Evolutionary conservation across 495 filamentous ascomycete genomes (phyloP), one percentile per base, ranked within the genome.

Genomic region (Friedmanniomyces endolithicus): DNA sequence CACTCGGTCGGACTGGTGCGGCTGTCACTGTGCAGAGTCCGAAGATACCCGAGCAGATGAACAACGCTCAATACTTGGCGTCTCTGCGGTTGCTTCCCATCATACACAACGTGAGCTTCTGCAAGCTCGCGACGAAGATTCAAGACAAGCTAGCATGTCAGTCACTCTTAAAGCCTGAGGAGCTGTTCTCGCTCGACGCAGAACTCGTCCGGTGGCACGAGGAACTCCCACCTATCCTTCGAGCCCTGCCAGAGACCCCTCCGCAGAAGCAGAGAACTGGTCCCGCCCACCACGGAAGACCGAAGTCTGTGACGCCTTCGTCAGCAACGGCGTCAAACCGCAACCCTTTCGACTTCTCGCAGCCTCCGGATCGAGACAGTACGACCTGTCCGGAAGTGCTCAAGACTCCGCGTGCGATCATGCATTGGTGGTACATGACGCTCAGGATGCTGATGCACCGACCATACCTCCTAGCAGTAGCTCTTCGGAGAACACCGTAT

Each of bases 391-490:
- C 83, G 0, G 82, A 85, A 57, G 78, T 82, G 0, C 77, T 88
- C 24, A 77, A 78, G 55, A 82, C 82, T 52, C 79, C 82, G 0
- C 74, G 84, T 52, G 80, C 80, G 50, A 78, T 88, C 61, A 88
- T 88, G 83, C 83, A 86, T 64, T 90, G 86, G 86, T 76, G 85
- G 16, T 88, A 84, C 66, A 79, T 82, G 64, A 87, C 86, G 61
- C 77, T 86, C 51, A 82, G 86, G 52, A 86, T 88, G 70, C 77
- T 88, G 1, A 78, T 88, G n/a, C 81, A 88, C 64, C 78, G 86
- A 0, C 86, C 86, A 0, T 82, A 83, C 0, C 74, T 90, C 6
- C 75, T 90, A 3, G 83, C 78, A 61, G 76, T 84, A 2, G 85
- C 85, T 7, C 80, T 85, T 63, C 81, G 79, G 11, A 78, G 81